A percentile compares a stretch with the other conserved stretches of the same genome.
These are phyloP conservation scores for Daldinia grandis DNA, from an alignment of 495 filamentous ascomycete genomes.

Conservation along the genomic window DNA sequence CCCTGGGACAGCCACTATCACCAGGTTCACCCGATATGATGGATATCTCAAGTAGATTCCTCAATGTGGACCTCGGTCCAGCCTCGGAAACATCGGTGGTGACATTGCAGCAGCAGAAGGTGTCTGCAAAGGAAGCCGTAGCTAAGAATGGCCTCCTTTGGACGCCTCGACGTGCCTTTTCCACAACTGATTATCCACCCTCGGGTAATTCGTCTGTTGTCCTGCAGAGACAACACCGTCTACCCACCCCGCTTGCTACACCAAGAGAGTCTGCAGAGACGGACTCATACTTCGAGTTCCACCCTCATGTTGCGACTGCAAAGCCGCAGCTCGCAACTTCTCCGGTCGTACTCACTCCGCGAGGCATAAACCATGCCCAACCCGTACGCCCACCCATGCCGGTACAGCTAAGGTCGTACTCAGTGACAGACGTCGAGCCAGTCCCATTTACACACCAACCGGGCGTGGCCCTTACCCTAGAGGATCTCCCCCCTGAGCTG, in stretches of 20 bases:
- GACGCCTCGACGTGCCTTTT: conserved; percentile 31
- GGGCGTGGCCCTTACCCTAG: conserved; percentile 47
- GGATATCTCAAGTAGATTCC: conserved; percentile 39
- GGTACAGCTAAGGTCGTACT: conserved; percentile 50
- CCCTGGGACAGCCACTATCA: conserved; percentile 29
- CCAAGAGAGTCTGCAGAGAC: conserved; percentile 24
- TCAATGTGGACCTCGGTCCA: conserved; percentile 37
- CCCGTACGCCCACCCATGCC: conserved; percentile 18
- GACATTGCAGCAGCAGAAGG: conserved; percentile 29
- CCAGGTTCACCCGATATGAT: conserved; percentile 35
- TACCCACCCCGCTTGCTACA: conserved; percentile 20
- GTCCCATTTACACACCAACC: conserved; percentile 52
- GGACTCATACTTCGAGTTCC: conserved; percentile 31
- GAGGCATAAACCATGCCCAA: neutral
- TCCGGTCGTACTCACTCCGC: conserved; percentile 14
- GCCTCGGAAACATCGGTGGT: conserved; percentile 33
- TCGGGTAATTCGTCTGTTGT: conserved; percentile 9
- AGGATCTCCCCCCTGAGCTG: conserved; percentile 65
- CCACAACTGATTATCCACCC: conserved; percentile 28
- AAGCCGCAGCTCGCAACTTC: conserved; percentile 16
- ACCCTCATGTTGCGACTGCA: conserved; percentile 11
- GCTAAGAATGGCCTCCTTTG: conserved; percentile 15
- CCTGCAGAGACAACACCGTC: conserved; percentile 25
- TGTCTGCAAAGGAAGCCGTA: conserved; percentile 22
- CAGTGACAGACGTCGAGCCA: conserved; percentile 58